Percentiles rank a stretch among this genome's conserved stretches.
phyloP scores from a whole-genome alignment of 345 rosid genomes.

The Eucalyptus albens region DNA sequence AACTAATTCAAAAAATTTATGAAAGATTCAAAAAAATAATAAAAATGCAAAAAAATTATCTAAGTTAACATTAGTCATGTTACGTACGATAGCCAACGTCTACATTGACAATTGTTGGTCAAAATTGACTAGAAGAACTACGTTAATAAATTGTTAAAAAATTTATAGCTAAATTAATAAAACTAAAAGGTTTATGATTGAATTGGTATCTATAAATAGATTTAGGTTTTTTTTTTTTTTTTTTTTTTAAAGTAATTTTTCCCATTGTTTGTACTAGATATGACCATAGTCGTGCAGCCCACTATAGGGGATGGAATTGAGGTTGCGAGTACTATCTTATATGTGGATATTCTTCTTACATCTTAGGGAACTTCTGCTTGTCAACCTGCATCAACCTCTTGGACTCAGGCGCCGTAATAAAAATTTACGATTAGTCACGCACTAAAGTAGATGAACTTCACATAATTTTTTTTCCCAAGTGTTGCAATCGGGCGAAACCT shows the following conservation, averaged over 20 bases:
- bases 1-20: no score
- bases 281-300: neutral
- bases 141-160: no score
- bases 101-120: neutral
- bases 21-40: neutral
- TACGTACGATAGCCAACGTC: accelerated
- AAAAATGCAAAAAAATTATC: no score
- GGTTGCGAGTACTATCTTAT: neutral
- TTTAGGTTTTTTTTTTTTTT: no score
- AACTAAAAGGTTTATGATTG: no score
- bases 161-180: no score
- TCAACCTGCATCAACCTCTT: neutral
- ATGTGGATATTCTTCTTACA: neutral
- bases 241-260: neutral
- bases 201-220: no score
- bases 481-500: neutral
- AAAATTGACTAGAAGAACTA: neutral
- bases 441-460: neutral
- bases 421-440: neutral
- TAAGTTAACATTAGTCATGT: no score
- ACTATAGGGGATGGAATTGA: neutral
- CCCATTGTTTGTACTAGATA: neutral
- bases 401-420: neutral
- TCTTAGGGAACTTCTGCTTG: neutral
- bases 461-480: neutral